Conservation (phyloP, 2,329 filamentous ascomycete species). For the Exophiala dermatitidis region DNA sequence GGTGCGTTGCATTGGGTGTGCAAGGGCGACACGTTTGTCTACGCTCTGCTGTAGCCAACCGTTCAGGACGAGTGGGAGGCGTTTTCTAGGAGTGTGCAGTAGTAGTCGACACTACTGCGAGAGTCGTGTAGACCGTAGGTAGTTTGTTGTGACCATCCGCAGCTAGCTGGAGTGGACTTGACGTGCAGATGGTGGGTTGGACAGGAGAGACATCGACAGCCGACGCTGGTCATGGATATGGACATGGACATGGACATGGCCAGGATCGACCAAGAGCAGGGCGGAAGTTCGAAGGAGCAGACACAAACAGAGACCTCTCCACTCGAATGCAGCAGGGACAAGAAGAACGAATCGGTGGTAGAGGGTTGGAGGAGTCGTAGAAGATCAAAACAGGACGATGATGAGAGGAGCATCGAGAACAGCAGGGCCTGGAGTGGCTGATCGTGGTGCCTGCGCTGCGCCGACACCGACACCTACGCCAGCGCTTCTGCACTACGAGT, state of each 20-base stretch:
- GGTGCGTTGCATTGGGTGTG: no score
- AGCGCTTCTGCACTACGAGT: background rate
- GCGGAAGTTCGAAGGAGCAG: background rate
- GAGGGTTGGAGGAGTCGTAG: background rate
- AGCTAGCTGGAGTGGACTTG: background rate
- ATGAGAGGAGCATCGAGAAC: background rate
- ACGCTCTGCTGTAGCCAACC: no score
- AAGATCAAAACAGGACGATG: background rate
- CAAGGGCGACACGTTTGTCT: no score
- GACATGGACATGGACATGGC: background rate
- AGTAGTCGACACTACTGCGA: background rate
- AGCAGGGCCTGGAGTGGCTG: background rate
- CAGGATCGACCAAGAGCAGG: background rate
- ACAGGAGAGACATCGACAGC: background rate
- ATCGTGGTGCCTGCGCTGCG: background rate
- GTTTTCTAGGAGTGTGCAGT: background rate
- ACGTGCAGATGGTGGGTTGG: background rate
- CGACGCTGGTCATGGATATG: no score
- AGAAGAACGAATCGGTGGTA: background rate
- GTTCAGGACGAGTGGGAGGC: no score
- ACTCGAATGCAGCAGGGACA: slow-evolving; percentile 14
- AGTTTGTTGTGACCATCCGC: no score
- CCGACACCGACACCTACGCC: background rate
- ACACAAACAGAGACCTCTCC: background rate
- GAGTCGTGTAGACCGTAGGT: background rate